Conservation (phyloP, 2,329 filamentous ascomycete genomes). For the Cytospora mali region DNA sequence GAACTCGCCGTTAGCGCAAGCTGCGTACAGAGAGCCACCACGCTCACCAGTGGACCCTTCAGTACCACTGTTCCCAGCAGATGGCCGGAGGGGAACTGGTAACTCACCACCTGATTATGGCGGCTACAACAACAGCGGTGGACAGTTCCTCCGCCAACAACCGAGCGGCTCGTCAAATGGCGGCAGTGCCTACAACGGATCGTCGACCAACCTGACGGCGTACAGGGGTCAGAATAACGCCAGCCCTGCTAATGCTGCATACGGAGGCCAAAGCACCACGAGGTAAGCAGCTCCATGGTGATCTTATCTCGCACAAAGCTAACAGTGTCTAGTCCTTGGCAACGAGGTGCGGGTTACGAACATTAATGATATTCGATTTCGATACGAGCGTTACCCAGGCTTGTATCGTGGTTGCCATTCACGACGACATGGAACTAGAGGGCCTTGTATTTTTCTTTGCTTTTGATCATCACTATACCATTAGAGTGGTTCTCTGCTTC, state of each 20-base stretch:
- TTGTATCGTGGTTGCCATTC: constrained; percentile 23
- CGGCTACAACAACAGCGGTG: constrained; percentile 31
- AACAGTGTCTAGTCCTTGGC: constrained; percentile 51
- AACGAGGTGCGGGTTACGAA: constrained; percentile 60
- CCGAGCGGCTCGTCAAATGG: constrained; percentile 31
- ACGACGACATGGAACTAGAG: constrained; percentile 29
- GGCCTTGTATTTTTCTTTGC: constrained; percentile 24
- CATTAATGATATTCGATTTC: constrained; percentile 31
- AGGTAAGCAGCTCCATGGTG: constrained; percentile 44
- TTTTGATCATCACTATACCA: constrained; percentile 28
- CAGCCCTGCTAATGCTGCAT: constrained; percentile 41
- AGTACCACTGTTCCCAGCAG: constrained; percentile 53
- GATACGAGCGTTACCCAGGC: constrained; percentile 17
- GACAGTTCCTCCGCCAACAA: constrained; percentile 33
- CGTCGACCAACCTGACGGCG: constrained; percentile 37
- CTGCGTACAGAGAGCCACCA: constrained; percentile 37
- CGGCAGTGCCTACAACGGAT: constrained; percentile 37
- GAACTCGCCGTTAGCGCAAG: constrained; percentile 23
- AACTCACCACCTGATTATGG: constrained; percentile 34
- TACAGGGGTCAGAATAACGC: constrained; percentile 45
- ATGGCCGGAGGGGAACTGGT: constrained; percentile 30
- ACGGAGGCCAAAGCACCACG: constrained; percentile 46
- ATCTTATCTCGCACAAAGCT: constrained; percentile 27
- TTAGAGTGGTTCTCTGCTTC: constrained; percentile 14
- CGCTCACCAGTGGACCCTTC: constrained; percentile 53